Conservation (phyloP, 2,329 filamentous ascomycete species). For the Dryadomyces quercus-mongolicae region DNA sequence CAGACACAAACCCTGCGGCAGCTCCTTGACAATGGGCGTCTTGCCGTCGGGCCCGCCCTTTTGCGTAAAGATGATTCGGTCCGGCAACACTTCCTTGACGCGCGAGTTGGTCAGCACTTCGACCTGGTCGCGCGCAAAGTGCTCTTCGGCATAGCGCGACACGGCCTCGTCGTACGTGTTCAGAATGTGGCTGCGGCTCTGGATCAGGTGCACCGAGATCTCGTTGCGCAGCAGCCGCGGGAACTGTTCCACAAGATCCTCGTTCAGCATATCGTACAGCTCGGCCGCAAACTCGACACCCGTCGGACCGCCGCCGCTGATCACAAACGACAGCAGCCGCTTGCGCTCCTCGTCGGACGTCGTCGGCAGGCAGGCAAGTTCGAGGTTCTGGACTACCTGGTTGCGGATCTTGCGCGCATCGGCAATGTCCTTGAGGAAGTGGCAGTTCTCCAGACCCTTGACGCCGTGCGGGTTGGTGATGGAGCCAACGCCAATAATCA, state of each 20-base stretch:
- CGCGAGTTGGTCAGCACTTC: constrained; percentile 86
- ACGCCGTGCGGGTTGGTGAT: constrained; percentile 92
- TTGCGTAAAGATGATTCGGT: constrained; percentile 84
- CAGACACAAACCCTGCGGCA: constrained; percentile 90
- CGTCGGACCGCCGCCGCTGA: constrained; percentile 89
- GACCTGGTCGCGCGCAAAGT: constrained; percentile 83
- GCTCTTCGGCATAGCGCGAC: constrained; percentile 81
- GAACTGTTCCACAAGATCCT: constrained; percentile 75
- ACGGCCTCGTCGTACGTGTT: constrained; percentile 97
- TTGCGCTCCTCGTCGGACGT: constrained; percentile 79
- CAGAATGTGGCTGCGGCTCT: constrained; percentile 85
- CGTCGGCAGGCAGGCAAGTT: constrained; percentile 84
- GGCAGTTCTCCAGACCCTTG: constrained; percentile 83
- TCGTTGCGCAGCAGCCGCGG: constrained; percentile 89
- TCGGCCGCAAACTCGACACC: constrained; percentile 97
- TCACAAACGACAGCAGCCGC: constrained; percentile 84
- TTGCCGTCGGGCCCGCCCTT: constrained; percentile 56
- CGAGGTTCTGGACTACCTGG: constrained; percentile 77
- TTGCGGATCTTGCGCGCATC: constrained; percentile 87
- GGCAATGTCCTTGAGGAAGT: constrained; percentile 90
- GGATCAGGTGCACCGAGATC: constrained; percentile 94
- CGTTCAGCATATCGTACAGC: constrained; percentile 89
- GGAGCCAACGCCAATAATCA: constrained; percentile 85
- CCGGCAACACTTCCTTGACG: constrained; percentile 74
- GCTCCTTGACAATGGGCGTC: constrained; percentile 68